Percentiles rank a stretch among this genome's conserved stretches.
Conservation (phyloP, 352 stramenopile genomes). For the Phytophthora pistaciae region DNA sequence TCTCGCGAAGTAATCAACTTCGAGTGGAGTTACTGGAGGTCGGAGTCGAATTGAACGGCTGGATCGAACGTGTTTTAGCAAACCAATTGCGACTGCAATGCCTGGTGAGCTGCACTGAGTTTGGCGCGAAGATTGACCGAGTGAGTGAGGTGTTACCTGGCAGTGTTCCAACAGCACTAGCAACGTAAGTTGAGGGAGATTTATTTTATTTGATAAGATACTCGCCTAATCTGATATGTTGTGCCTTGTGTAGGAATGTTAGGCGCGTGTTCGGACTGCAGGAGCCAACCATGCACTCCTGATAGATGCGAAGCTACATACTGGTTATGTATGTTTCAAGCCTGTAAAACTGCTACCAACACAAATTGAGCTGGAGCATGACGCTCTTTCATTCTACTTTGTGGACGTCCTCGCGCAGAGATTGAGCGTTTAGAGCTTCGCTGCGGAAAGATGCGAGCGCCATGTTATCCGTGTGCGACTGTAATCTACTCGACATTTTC, state of each 20-base stretch:
- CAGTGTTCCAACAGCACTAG: background rate
- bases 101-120: background rate
- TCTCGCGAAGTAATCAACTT: slow-evolving; percentile 2
- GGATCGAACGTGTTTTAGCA: slow-evolving; percentile 11
- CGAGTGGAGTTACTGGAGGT: background rate
- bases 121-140: slow-evolving; percentile 5
- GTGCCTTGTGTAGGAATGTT: background rate
- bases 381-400: slow-evolving; percentile 3
- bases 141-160: background rate
- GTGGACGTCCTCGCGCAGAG: background rate
- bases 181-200: background rate
- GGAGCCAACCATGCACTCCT: background rate
- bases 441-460: slow-evolving; percentile 15
- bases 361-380: too few relatives aligned
- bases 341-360: too few relatives aligned
- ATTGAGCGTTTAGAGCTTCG: slow-evolving; percentile 17
- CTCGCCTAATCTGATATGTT: background rate
- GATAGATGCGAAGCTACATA: too few relatives aligned
- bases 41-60: background rate
- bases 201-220: background rate
- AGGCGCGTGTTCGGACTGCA: background rate
- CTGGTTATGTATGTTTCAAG: background rate
- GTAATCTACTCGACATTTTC: slow-evolving; percentile 9
- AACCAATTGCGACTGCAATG: background rate
- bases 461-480: slow-evolving; percentile 11